Conservation (phyloP, 805 yeast species). For the Yueomyces sinensis region DNA sequence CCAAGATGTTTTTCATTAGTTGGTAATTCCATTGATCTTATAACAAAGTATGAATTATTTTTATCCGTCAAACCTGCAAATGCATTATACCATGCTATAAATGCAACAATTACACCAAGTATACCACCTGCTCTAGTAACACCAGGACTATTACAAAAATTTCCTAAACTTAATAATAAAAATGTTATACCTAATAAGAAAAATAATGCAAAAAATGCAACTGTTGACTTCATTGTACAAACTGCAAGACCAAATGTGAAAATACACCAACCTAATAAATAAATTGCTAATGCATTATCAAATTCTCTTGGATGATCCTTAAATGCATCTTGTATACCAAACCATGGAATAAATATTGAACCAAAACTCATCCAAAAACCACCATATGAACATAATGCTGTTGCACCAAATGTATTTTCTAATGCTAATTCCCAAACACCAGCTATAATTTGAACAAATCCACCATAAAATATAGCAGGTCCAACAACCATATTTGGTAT, state of each 20-base stretch:
- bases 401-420: slow-evolving; percentile 51
- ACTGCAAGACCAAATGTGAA: slow-evolving; percentile 39
- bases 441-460: slow-evolving; percentile 39
- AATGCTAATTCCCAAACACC: slow-evolving; percentile 49
- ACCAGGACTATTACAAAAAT: slow-evolving; percentile 28
- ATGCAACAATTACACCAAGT: slow-evolving; percentile 41
- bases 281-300: slow-evolving; percentile 42
- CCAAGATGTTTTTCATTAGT: slow-evolving; percentile 3
- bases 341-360: slow-evolving; percentile 39
- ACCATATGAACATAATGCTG: slow-evolving; percentile 45
- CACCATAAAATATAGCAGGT: slow-evolving; percentile 45
- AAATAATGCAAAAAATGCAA: slow-evolving; percentile 43
- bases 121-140: slow-evolving; percentile 44
- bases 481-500: slow-evolving; percentile 39
- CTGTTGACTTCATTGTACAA: slow-evolving; percentile 46
- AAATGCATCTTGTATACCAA: slow-evolving; percentile 45
- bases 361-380: slow-evolving; percentile 55
- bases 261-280: slow-evolving; percentile 42
- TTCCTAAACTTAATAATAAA: slow-evolving; percentile 36
- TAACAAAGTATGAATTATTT: slow-evolving; percentile 35
- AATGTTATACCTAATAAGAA: slow-evolving; percentile 39
- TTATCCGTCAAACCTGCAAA: slow-evolving; percentile 49
- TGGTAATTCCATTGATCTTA: slow-evolving; percentile 18
- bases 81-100: slow-evolving; percentile 53
- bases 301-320: slow-evolving; percentile 23